phyloP scores from a whole-genome alignment of 352 stramenopile genomes.

The Phytopythium boreale region DNA sequence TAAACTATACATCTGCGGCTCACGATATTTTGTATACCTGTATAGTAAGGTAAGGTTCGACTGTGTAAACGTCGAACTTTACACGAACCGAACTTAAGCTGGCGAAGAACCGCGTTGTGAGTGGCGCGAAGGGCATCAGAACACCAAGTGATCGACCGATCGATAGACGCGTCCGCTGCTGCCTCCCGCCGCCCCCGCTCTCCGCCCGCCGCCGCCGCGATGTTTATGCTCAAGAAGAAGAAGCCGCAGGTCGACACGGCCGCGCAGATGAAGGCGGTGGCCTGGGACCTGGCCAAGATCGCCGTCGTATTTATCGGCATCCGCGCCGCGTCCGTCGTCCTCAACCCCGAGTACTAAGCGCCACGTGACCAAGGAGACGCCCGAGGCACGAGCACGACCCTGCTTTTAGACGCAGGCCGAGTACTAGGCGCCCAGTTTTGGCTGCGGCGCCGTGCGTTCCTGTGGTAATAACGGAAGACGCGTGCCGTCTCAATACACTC shows the following conservation, averaged over 20 bases:
- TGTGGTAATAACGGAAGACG: neutral
- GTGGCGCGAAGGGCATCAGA: neutral
- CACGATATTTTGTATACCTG: neutral
- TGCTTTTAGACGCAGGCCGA: neutral
- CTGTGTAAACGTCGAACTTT: neutral
- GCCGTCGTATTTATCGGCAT: constrained; percentile 70
- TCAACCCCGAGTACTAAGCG: constrained; percentile 60
- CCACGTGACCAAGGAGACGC: constrained; percentile 8
- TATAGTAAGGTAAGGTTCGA: neutral
- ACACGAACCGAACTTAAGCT: neutral
- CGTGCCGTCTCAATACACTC: neutral
- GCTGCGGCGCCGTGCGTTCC: no score
- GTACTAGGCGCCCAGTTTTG: neutral
- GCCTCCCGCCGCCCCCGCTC: neutral
- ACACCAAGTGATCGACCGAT: neutral
- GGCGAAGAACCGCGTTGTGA: neutral
- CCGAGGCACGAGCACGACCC: neutral
- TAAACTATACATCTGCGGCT: neutral
- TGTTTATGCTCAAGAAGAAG: constrained; percentile 90
- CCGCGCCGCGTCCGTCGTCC: constrained; percentile 63
- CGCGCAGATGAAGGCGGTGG: constrained; percentile 76
- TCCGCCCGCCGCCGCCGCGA: constrained; percentile 11
- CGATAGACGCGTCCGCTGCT: neutral
- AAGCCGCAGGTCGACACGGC: constrained; percentile 75
- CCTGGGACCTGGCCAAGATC: constrained; percentile 76